A percentile compares a stretch with the other conserved stretches of the same genome.
Conservation (phyloP, 805 yeast genomes). For the Wickerhamomyces alni region DNA sequence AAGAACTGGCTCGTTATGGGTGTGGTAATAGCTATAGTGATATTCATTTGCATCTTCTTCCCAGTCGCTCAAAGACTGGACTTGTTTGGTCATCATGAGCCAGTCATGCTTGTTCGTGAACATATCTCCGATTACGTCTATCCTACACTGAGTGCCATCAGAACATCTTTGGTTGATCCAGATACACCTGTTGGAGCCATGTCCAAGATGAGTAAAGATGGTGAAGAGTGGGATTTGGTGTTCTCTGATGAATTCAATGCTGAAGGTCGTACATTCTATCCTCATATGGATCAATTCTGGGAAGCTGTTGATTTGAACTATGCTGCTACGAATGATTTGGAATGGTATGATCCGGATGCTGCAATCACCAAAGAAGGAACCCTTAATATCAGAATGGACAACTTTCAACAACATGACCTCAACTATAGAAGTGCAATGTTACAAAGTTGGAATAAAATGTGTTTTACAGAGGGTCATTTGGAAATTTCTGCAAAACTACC, state of each 20-base stretch:
- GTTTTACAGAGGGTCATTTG: constrained; percentile 38
- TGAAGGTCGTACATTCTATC: constrained; percentile 42
- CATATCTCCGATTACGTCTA: constrained; percentile 27
- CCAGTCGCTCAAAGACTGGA: constrained; percentile 1
- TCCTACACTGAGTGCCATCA: constrained; percentile 50
- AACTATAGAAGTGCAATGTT: constrained; percentile 43
- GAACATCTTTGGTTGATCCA: constrained; percentile 59
- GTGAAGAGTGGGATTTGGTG: constrained; percentile 35
- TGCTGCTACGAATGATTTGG: constrained; percentile 43
- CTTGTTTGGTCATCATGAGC: background rate
- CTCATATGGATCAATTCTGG: constrained; percentile 44
- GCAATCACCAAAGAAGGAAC: constrained; percentile 36
- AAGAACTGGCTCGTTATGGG: constrained; percentile 4
- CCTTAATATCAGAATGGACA: constrained; percentile 34
- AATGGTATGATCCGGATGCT: constrained; percentile 49
- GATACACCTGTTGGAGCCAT: constrained; percentile 55
- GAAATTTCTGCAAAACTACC: constrained; percentile 39
- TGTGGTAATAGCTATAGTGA: background rate
- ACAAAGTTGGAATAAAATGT: constrained; percentile 42
- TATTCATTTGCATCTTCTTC: constrained; percentile 3
- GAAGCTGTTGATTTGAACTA: constrained; percentile 38
- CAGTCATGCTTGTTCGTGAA: background rate
- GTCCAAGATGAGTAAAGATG: constrained; percentile 31
- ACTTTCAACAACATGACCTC: constrained; percentile 35
- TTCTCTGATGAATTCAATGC: constrained; percentile 45